Evolutionary conservation across 23 red algal species (phyloP), one percentile per base, ranked within the genome.

Genomic region (Chondrus crispus): DNA sequence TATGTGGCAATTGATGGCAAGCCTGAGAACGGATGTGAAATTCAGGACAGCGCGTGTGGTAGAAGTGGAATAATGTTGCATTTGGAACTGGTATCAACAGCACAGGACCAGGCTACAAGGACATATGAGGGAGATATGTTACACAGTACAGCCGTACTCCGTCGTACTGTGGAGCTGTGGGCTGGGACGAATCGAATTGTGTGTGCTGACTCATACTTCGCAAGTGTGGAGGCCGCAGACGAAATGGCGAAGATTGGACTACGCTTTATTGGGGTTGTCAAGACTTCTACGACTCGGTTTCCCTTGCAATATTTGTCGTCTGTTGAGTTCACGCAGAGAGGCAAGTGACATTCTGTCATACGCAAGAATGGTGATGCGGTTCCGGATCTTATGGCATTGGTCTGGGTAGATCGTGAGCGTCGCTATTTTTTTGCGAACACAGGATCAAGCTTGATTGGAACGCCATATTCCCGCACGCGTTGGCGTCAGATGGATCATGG

Each of bases 211-310:
- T 86, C 82, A 20, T 70, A 41, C 6, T 86, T 73, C 69, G 52
- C 60, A 22, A n/a, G 22, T 4, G 82, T 86, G 22, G 41, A 20
- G 41, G 46, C 82, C 3, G 82, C 82, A 19, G n/a, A 35, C 16
- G 60, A 4, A 43, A 51, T 68, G 30, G 16, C 18, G 2, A 2
- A 69, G 3, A 48, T 35, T 39, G 82, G 82, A 6, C 32, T 86
- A 38, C 54, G 52, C 16, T 86, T 86, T 35, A 55, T 86, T 7
- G 82, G 82, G 5, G 60, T 86, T 64, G 82, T 86, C 30, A 68
- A 86, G 82, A 86, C 60, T 18, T 28, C 82, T 3, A 69, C 82
- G 19, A 66, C 32, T 4, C 20, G 41, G 5, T 86, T 5, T 37
- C 82, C 82, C 3, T n/a, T 86, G 82, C 33, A 7, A 32, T 40